phyloP scores from a whole-genome alignment of 805 yeast species.

The Metschnikowia shivogae region DNA sequence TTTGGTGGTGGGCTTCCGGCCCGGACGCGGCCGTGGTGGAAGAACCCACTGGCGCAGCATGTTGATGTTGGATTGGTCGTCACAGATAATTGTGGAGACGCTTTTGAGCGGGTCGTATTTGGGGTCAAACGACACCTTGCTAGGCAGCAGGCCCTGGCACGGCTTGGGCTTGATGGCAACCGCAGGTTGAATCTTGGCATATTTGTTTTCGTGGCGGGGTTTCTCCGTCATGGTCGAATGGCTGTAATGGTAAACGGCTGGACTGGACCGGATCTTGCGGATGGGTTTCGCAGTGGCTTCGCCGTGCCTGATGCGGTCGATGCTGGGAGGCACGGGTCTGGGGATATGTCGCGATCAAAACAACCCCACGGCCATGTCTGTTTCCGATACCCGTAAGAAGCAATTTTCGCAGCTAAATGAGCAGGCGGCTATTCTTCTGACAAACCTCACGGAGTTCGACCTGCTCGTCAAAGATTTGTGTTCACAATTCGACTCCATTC shows the following conservation, averaged over 20 bases:
- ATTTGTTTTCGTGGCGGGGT: conserved; percentile 17
- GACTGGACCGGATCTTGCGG: too few species aligned
- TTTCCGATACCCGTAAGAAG: conserved; percentile 7
- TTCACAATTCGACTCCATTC: conserved; percentile 49
- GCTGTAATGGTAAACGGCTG: too few species aligned
- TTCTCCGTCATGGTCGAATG: not conserved
- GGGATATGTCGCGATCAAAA: too few species aligned
- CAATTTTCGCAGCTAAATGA: conserved; percentile 39
- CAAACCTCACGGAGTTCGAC: conserved; percentile 52
- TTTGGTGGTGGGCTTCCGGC: conserved; percentile 43
- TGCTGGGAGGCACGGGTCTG: too few species aligned
- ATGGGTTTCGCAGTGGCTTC: too few species aligned
- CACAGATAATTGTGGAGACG: not conserved
- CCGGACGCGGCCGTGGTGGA: conserved; percentile 82
- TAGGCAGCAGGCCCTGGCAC: conserved; percentile 14
- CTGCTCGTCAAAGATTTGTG: conserved; percentile 47
- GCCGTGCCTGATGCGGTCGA: too few species aligned
- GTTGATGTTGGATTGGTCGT: conserved; percentile 29
- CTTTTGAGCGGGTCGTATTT: conserved; percentile 15
- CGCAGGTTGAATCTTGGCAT: conserved; percentile 36
- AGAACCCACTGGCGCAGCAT: conserved; percentile 80
- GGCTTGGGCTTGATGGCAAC: conserved; percentile 37
- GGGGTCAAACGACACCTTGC: conserved; percentile 25
- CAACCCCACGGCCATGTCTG: conserved; percentile 5
- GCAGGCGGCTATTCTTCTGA: conserved; percentile 53